phyloP scores from a whole-genome alignment of 306 rosid genomes.

The Inga leiocalycina region DNA sequence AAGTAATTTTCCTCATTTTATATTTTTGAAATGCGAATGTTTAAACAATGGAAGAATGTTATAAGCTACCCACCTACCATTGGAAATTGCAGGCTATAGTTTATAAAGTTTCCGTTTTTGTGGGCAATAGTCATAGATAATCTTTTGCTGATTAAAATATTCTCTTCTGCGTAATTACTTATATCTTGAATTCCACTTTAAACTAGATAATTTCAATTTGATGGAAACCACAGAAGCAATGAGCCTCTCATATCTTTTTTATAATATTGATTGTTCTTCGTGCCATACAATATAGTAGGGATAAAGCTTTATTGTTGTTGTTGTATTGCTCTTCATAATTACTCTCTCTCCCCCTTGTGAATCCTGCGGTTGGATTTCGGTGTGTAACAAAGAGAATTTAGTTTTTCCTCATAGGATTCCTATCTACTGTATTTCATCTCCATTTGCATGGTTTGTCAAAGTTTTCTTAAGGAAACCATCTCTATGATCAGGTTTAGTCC shows the following conservation, averaged over 20 bases:
- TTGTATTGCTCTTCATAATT: neutral
- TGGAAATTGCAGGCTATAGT: neutral
- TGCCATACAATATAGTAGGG: too few relatives aligned
- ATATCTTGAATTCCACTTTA: conserved; percentile 4
- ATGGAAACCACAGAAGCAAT: neutral
- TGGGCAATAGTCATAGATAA: neutral
- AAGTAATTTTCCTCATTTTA: neutral
- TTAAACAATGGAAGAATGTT: neutral
- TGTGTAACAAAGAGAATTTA: neutral
- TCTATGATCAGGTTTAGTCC: conserved; percentile 79
- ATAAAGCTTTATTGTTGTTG: too few relatives aligned
- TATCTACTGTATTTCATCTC: neutral
- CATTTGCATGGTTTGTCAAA: neutral
- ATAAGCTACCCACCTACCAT: neutral
- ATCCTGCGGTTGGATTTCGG: neutral
- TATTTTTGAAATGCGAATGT: neutral
- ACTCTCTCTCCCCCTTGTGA: neutral
- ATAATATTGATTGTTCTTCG: neutral
- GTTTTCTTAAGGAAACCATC: conserved; percentile 22
- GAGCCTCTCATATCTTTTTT: neutral
- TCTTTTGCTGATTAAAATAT: neutral
- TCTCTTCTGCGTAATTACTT: neutral
- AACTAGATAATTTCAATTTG: neutral
- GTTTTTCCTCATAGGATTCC: neutral
- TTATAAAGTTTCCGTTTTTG: neutral